Conservation (phyloP, 495 filamentous ascomycete genomes). For the Podospora anserina region DNA sequence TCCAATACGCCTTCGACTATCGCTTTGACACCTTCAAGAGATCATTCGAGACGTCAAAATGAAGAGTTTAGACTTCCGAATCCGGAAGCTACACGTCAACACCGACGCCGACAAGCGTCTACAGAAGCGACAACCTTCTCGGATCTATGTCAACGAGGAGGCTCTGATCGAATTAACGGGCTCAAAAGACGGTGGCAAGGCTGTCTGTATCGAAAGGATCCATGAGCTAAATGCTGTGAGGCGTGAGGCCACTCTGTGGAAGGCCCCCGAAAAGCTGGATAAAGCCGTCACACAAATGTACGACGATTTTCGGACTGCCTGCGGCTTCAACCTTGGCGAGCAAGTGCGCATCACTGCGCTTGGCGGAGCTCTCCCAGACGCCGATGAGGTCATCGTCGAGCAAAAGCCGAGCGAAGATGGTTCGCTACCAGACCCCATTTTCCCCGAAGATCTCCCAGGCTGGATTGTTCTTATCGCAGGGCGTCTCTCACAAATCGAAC, state of each 20-base stretch:
- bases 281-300: conserved; percentile 63
- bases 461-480: conserved; percentile 33
- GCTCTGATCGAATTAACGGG: conserved; percentile 56
- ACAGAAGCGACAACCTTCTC: conserved; percentile 43
- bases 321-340: conserved; percentile 62
- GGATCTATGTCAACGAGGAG: conserved; percentile 64
- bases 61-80: conserved; percentile 44
- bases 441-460: conserved; percentile 20
- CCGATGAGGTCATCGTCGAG: conserved; percentile 40
- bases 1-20: neutral
- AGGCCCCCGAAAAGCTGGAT: conserved; percentile 60
- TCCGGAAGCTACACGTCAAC: conserved; percentile 44
- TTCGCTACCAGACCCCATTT: conserved; percentile 13
- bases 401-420: conserved; percentile 20
- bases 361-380: conserved; percentile 36
- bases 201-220: conserved; percentile 51
- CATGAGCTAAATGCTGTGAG: conserved; percentile 21
- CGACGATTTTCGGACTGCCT: conserved; percentile 60
- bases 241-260: conserved; percentile 64
- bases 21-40: neutral
- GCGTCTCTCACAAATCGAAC: conserved; percentile 41
- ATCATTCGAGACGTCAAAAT: conserved; percentile 18
- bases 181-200: conserved; percentile 55
- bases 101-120: conserved; percentile 42
- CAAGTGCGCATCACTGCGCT: conserved; percentile 51